Percentiles rank a stretch among this genome's conserved stretches.
phyloP scores from a whole-genome alignment of 2,329 filamentous ascomycete genomes.

The Conoideocrella luteorostrata region DNA sequence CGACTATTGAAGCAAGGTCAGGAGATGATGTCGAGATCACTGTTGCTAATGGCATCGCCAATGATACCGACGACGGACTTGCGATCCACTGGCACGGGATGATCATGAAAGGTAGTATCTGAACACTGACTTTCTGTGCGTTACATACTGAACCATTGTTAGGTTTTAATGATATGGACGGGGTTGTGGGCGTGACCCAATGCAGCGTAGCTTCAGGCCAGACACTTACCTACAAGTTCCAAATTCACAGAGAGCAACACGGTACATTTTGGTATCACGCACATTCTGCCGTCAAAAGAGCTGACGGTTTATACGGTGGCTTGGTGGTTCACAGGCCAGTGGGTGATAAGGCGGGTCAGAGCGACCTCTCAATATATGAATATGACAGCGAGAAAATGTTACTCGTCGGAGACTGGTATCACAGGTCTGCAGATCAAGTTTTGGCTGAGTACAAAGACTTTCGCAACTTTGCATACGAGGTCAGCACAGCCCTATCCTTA shows the following conservation, averaged over 20 bases:
- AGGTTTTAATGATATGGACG: constrained; percentile 54
- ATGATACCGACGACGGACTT: constrained; percentile 26
- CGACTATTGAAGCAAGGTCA: constrained; percentile 36
- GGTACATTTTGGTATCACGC: constrained; percentile 62
- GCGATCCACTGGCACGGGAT: constrained; percentile 65
- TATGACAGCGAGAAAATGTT: constrained; percentile 28
- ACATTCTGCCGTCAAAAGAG: constrained; percentile 48
- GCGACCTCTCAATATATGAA: constrained; percentile 12
- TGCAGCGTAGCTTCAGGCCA: constrained; percentile 51
- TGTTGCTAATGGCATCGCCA: constrained; percentile 31
- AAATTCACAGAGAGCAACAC: constrained; percentile 42
- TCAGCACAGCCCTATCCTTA: not conserved
- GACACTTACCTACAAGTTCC: constrained; percentile 48
- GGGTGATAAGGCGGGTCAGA: constrained; percentile 22
- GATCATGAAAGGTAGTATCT: constrained; percentile 55
- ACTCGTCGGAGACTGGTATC: constrained; percentile 33
- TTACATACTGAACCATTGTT: not conserved
- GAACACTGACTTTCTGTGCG: too few relatives aligned
- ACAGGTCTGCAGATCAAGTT: constrained; percentile 28
- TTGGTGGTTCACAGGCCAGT: constrained; percentile 28
- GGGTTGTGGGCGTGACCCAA: constrained; percentile 54
- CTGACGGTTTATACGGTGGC: constrained; percentile 16
- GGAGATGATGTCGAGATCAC: constrained; percentile 35
- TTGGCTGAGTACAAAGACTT: constrained; percentile 16
- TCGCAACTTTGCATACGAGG: constrained; percentile 12